Evolutionary conservation across 1,284 basidiomycete genomes (phyloP).

Genomic region (Boletus semigastroideus): DNA sequence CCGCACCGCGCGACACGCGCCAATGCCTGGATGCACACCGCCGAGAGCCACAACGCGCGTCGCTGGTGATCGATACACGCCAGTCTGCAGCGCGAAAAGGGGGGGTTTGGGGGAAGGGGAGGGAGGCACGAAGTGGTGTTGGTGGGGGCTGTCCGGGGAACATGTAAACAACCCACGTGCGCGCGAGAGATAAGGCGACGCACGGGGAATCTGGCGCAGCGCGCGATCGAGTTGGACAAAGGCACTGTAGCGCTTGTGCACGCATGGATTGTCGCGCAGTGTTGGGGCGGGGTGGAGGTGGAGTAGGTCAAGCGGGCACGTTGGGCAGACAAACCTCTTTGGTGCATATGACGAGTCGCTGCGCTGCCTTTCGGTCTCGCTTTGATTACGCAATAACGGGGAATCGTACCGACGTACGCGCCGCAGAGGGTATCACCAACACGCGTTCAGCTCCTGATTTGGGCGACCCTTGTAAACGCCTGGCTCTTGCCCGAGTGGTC

Average conservation of each 20-base stretch:
- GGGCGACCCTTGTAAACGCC: conserved; percentile 60
- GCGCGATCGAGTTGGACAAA: conserved; percentile 57
- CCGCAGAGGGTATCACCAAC: conserved; percentile 62
- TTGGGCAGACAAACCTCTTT: conserved; percentile 43
- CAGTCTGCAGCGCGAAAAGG: conserved; percentile 60
- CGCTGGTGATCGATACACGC: conserved; percentile 70
- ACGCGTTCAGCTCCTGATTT: conserved; percentile 65
- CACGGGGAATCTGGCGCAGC: conserved; percentile 56
- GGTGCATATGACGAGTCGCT: conserved; percentile 44
- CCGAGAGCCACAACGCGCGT: conserved; percentile 63
- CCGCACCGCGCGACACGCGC: conserved; percentile 58
- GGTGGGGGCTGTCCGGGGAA: conserved; percentile 36
- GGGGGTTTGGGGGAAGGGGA: conserved; percentile 74
- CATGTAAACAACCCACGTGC: background rate
- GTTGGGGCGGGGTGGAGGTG: background rate
- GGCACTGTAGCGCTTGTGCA: conserved; percentile 67
- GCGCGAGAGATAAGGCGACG: conserved; percentile 18
- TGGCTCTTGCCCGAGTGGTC: conserved; percentile 54
- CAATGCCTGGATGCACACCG: conserved; percentile 73
- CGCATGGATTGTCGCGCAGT: conserved; percentile 63
- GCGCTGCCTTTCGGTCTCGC: conserved; percentile 27
- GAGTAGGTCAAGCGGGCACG: too few relatives aligned
- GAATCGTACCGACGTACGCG: conserved; percentile 56
- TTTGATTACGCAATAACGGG: conserved; percentile 16
- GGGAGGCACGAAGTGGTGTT: conserved; percentile 49